Evolutionary conservation across 2,329 filamentous ascomycete genomes (phyloP).

Genomic region (Colletotrichum orbiculare): DNA sequence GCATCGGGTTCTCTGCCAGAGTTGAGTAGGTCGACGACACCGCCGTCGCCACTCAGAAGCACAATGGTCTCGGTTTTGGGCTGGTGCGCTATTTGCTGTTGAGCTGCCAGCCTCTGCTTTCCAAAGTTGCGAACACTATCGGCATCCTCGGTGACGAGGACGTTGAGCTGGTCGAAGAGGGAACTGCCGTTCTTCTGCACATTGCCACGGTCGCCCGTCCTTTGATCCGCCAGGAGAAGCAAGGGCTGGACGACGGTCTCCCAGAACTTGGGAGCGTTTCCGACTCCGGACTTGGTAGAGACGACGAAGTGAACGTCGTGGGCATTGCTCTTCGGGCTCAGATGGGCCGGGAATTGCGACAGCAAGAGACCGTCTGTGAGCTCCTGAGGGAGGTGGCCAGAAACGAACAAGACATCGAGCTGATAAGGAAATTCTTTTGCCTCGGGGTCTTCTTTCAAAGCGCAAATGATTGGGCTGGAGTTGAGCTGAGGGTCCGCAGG

Average conservation of each 20-base stretch:
- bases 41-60: slow-evolving; percentile 89
- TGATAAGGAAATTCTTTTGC: slow-evolving; percentile 42
- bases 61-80: slow-evolving; percentile 68
- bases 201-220: slow-evolving; percentile 13
- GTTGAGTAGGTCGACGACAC: slow-evolving; percentile 85
- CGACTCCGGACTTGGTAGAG: slow-evolving; percentile 74
- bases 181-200: slow-evolving; percentile 19
- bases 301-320: slow-evolving; percentile 70
- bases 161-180: slow-evolving; percentile 52
- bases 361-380: slow-evolving; percentile 52
- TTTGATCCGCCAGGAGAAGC: slow-evolving; percentile 53
- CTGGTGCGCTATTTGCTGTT: slow-evolving; percentile 40
- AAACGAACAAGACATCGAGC: slow-evolving; percentile 43
- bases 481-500: neutral
- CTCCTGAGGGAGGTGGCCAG: slow-evolving; percentile 48
- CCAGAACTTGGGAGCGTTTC: slow-evolving; percentile 67
- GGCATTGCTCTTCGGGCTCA: slow-evolving; percentile 34
- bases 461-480: slow-evolving; percentile 46
- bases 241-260: slow-evolving; percentile 65
- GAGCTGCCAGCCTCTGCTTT: slow-evolving; percentile 47
- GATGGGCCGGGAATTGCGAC: slow-evolving; percentile 51
- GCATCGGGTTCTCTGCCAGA: slow-evolving; percentile 50
- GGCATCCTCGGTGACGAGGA: slow-evolving; percentile 72
- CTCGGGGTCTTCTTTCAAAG: slow-evolving; percentile 49
- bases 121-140: slow-evolving; percentile 75